These are phyloP conservation scores for Aureobasidium lini DNA, from an alignment of 2,329 filamentous ascomycete species.

Conservation along the genomic window DNA sequence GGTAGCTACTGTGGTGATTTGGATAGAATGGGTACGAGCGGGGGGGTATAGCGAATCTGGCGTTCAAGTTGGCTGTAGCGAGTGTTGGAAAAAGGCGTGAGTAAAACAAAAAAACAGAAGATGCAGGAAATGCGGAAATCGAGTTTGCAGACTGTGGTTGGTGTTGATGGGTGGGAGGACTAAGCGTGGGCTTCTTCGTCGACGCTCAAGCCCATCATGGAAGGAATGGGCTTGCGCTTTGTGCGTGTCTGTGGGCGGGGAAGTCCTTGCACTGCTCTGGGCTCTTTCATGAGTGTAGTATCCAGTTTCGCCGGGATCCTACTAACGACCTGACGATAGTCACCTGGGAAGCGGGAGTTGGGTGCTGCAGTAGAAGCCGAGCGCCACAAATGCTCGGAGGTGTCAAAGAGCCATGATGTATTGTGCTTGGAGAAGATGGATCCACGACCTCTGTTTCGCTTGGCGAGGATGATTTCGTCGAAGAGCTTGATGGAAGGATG, in stretches of 20 bases:
- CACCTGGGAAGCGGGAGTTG: constrained; percentile 45
- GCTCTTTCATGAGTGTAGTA: constrained; percentile 81
- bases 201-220: constrained; percentile 27
- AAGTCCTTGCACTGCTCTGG: constrained; percentile 81
- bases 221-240: constrained; percentile 42
- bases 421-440: constrained; percentile 55
- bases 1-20: not conserved
- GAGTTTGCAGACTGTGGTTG: not conserved
- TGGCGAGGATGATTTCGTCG: constrained; percentile 76
- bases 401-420: constrained; percentile 62
- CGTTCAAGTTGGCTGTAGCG: constrained; percentile 5
- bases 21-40: not conserved
- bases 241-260: constrained; percentile 50
- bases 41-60: constrained; percentile 9
- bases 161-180: not conserved
- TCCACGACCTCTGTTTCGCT: constrained; percentile 60
- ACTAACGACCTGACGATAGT: constrained; percentile 45
- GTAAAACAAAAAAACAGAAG: not conserved
- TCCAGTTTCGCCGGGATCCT: constrained; percentile 78
- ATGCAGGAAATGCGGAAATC: not conserved
- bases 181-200: not conserved
- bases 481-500: constrained; percentile 67
- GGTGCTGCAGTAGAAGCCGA: constrained; percentile 53
- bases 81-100: not conserved
- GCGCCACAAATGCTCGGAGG: constrained; percentile 72